A percentile compares a stretch with the other conserved stretches of the same genome.
Evolutionary conservation across 2,329 filamentous ascomycete genomes (phyloP).

Genomic region (Aspergillus novoparasiticus): DNA sequence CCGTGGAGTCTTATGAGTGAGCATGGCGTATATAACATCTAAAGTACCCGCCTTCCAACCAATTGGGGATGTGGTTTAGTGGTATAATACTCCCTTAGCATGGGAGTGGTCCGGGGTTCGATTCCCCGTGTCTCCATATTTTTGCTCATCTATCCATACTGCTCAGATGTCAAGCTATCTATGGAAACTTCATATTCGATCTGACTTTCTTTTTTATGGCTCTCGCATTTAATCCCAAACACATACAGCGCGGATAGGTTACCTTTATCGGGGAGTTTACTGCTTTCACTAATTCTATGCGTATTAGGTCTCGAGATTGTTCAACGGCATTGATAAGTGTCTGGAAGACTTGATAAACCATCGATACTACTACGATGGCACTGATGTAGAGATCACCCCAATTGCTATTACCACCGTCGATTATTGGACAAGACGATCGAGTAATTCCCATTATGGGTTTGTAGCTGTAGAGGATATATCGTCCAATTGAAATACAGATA

Average conservation of each 20-base stretch:
- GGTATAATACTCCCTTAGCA: slow-evolving; percentile 2
- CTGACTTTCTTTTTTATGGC: neutral
- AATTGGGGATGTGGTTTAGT: slow-evolving; percentile 4
- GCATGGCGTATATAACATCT: neutral
- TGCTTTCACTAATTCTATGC: neutral
- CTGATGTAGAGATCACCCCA: no score
- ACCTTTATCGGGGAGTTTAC: neutral
- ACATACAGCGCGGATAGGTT: neutral
- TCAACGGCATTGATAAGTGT: neutral
- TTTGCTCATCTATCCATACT: neutral
- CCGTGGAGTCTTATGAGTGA: neutral
- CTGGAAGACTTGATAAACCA: neutral
- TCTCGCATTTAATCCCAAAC: neutral
- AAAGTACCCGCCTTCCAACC: accelerated
- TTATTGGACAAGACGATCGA: neutral
- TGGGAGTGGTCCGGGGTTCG: slow-evolving; percentile 1
- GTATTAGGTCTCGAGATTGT: neutral
- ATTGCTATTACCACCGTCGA: neutral
- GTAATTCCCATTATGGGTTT: neutral
- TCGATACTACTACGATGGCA: neutral
- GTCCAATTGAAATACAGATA: slow-evolving; percentile 1
- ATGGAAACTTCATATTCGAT: no score
- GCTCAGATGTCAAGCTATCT: no score
- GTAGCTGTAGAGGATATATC: neutral
- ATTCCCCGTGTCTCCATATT: neutral